These are phyloP conservation scores for Puccinellia tenuiflora DNA, from an alignment of 176 grass and related monocot genomes.

Conservation along the genomic window DNA sequence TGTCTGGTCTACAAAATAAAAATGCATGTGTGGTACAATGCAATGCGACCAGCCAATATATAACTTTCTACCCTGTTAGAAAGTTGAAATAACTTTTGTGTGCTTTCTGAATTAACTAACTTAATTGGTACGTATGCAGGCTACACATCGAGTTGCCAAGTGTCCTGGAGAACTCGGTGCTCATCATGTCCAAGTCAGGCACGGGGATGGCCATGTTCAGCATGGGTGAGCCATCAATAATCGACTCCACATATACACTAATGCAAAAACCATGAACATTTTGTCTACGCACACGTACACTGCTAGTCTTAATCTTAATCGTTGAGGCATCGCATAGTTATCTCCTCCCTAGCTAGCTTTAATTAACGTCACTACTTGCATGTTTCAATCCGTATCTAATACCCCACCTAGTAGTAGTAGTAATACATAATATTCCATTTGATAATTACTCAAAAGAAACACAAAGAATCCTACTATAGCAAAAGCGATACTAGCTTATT, in stretches of 20 bases:
- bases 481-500: neutral
- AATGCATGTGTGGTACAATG: neutral
- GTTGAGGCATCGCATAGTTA: neutral
- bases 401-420: neutral
- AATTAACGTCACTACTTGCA: neutral
- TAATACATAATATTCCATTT: conserved; percentile 27
- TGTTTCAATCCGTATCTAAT: conserved; percentile 22
- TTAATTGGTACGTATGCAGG: conserved; percentile 24
- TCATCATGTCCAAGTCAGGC: conserved; percentile 89
- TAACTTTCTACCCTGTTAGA: neutral
- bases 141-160: conserved; percentile 70
- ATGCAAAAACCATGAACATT: neutral
- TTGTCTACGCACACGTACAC: neutral
- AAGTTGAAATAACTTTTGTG: neutral
- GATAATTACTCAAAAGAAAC: neutral
- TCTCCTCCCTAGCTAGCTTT: neutral
- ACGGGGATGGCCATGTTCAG: conserved; percentile 98
- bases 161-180: conserved; percentile 64
- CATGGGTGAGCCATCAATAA: conserved; percentile 49
- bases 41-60: neutral
- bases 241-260: neutral
- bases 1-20: neutral
- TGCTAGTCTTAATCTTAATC: neutral
- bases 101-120: neutral
- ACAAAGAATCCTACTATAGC: conserved; percentile 2